phyloP scores from a whole-genome alignment of 257 asterid species.

The Petunia secreta region DNA sequence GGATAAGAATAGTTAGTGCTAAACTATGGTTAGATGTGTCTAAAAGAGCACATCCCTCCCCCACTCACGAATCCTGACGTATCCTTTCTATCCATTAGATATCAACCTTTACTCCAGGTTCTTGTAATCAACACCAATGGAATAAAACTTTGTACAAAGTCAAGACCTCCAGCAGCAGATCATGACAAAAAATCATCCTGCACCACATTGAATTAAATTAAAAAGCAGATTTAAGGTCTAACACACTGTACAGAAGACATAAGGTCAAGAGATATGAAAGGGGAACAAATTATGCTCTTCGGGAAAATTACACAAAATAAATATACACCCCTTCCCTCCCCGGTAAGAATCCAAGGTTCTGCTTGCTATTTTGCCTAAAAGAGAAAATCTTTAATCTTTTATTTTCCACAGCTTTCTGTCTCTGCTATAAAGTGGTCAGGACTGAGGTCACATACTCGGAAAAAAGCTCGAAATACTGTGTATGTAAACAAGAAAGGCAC shows the following conservation, averaged over 20 bases:
- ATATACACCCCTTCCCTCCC: not conserved
- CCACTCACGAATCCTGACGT: slow-evolving; percentile 98
- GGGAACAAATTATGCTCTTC: not conserved
- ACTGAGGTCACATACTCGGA: not conserved
- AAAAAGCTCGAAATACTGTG: not conserved
- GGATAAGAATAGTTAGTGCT: slow-evolving; percentile 50
- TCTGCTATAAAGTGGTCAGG: not conserved
- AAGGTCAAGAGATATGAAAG: not conserved
- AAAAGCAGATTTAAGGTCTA: not conserved
- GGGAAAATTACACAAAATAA: not conserved
- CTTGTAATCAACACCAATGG: slow-evolving; percentile 38
- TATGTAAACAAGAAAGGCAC: not conserved
- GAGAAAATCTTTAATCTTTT: not conserved
- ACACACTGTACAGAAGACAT: not conserved
- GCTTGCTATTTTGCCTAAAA: not conserved
- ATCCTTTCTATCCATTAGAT: slow-evolving; percentile 84
- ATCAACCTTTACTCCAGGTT: slow-evolving; percentile 22
- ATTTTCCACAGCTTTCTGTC: not conserved
- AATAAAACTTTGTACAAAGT: slow-evolving; percentile 31
- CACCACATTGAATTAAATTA: slow-evolving; percentile 19
- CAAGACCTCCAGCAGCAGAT: slow-evolving; percentile 34
- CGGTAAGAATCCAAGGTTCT: not conserved
- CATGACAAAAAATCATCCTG: slow-evolving; percentile 54
- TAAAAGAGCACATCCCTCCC: slow-evolving; percentile 66
- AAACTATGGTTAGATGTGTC: slow-evolving; percentile 66